Percentiles rank a stretch among this genome's conserved stretches.
phyloP scores from a whole-genome alignment of 768 basidiomycete species.

The Sistotremastrum niveocremeum region DNA sequence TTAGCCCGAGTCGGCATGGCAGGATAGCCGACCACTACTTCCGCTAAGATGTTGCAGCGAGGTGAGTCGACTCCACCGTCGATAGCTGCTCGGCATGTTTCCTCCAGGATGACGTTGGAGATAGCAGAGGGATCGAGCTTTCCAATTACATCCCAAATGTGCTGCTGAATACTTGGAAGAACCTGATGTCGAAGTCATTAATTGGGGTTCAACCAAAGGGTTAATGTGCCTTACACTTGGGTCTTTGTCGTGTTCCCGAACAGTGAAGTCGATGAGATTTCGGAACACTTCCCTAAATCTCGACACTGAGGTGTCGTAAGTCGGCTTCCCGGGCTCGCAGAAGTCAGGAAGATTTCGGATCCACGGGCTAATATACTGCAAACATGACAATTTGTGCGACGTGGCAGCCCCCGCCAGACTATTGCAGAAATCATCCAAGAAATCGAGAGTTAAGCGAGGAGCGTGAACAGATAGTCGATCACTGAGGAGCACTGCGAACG shows the following conservation, averaged over 20 bases:
- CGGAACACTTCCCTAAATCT: constrained; percentile 71
- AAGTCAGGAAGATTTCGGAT: constrained; percentile 66
- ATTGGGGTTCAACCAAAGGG: neutral
- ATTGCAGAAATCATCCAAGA: constrained; percentile 72
- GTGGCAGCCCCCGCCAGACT: constrained; percentile 26
- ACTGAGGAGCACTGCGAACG: constrained; percentile 54
- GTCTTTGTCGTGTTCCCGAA: constrained; percentile 54
- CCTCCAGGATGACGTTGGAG: constrained; percentile 64
- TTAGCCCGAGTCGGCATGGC: constrained; percentile 69
- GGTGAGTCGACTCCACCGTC: constrained; percentile 69
- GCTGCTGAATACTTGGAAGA: constrained; percentile 49
- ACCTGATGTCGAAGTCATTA: constrained; percentile 30
- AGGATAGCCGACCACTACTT: constrained; percentile 59
- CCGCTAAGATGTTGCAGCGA: constrained; percentile 62
- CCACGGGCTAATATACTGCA: constrained; percentile 84
- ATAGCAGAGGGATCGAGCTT: constrained; percentile 46
- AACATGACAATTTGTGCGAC: constrained; percentile 50
- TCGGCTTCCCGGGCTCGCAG: constrained; percentile 49
- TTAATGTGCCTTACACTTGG: neutral
- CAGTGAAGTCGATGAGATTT: constrained; percentile 61
- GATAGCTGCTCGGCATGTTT: constrained; percentile 68
- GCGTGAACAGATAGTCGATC: constrained; percentile 56
- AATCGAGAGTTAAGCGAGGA: constrained; percentile 80
- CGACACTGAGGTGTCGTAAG: constrained; percentile 61
- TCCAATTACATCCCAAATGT: constrained; percentile 66